These are phyloP conservation scores for Helicocarpus griseus DNA, from an alignment of 2,329 filamentous ascomycete species.

Conservation along the genomic window DNA sequence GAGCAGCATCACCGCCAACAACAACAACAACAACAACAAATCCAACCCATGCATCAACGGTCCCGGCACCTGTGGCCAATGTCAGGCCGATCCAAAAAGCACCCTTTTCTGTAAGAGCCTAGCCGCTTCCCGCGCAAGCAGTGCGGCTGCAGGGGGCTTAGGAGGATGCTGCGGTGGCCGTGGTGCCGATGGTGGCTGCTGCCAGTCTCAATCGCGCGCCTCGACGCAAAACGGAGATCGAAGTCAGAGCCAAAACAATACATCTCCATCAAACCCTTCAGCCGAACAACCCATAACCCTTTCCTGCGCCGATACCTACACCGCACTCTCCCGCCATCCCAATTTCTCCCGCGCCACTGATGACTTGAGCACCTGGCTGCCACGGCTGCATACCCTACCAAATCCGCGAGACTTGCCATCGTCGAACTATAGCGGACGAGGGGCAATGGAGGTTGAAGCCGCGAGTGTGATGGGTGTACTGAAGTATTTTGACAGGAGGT, in stretches of 20 bases:
- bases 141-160: conserved; percentile 17
- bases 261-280: conserved; percentile 23
- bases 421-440: conserved; percentile 23
- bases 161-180: conserved; percentile 54
- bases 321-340: conserved; percentile 65
- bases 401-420: conserved; percentile 27
- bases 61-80: conserved; percentile 71
- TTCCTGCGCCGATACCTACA: conserved; percentile 68
- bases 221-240: conserved; percentile 17
- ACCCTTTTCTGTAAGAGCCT: conserved; percentile 76
- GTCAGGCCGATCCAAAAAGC: conserved; percentile 65
- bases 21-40: conserved; percentile 16
- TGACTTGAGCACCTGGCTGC: conserved; percentile 66
- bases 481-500: conserved; percentile 69
- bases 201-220: conserved; percentile 33
- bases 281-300: conserved; percentile 44
- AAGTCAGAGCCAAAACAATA: conserved; percentile 15
- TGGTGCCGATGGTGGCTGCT: conserved; percentile 53
- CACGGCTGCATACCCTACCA: conserved; percentile 55
- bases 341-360: conserved; percentile 65
- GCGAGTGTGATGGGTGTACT: conserved; percentile 80
- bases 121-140: conserved; percentile 47
- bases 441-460: conserved; percentile 68
- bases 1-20: conserved; percentile 7
- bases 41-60: conserved; percentile 50